These are phyloP conservation scores for Colletotrichum shisoi DNA, from an alignment of 2,329 filamentous ascomycete genomes.

Conservation along the genomic window DNA sequence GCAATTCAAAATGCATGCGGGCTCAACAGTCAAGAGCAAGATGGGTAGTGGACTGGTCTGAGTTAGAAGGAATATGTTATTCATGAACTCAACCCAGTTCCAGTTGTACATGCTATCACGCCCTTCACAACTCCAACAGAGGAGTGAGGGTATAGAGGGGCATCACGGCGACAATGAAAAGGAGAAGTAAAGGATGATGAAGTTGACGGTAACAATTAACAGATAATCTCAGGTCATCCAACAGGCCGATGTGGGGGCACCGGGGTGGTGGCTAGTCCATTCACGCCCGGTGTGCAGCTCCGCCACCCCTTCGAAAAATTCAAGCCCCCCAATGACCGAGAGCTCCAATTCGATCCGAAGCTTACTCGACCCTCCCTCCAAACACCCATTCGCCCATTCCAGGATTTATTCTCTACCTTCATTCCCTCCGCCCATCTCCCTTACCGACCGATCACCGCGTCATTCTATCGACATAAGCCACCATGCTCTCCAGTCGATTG, in stretches of 20 bases:
- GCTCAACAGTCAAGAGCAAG: too few species aligned
- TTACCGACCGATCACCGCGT: conserved; percentile 44
- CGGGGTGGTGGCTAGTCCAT: not conserved
- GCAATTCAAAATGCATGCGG: not conserved
- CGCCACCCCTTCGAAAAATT: conserved; percentile 18
- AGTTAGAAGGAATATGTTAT: too few species aligned
- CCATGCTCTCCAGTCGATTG: conserved; percentile 69
- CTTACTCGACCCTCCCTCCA: conserved; percentile 10
- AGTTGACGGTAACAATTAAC: not conserved
- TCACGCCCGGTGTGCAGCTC: conserved; percentile 1
- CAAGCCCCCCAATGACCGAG: conserved; percentile 15
- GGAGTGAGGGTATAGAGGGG: not conserved
- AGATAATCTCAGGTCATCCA: not conserved
- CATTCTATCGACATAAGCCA: conserved; percentile 44
- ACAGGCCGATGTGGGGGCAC: not conserved
- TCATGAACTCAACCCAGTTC: too few species aligned
- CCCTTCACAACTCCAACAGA: too few species aligned
- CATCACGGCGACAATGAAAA: too few species aligned
- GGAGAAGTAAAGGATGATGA: not conserved
- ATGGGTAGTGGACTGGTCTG: not conserved
- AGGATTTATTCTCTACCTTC: conserved; percentile 5
- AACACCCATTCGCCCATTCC: conserved; percentile 21
- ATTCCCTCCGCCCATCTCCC: conserved; percentile 19
- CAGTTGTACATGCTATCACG: too few species aligned
- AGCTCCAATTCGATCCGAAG: conserved; percentile 20